phyloP scores from a whole-genome alignment of 1,139 yeast species.

The Arxiozyma bovina region DNA sequence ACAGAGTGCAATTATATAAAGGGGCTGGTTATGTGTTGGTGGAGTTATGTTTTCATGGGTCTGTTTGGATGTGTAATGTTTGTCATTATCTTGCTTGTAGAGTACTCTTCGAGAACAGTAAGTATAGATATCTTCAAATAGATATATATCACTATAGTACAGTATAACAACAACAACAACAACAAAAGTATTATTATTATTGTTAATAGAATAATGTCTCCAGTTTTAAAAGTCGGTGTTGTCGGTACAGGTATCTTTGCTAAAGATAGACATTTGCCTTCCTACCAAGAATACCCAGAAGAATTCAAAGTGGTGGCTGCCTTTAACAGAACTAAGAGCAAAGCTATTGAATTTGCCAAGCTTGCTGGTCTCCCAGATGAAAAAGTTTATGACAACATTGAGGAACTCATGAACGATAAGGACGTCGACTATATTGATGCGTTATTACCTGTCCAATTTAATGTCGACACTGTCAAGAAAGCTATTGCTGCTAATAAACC shows the following conservation, averaged over 20 bases:
- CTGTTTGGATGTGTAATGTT: too few species aligned
- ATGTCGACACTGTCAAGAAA: conserved; percentile 52
- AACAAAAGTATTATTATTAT: neutral
- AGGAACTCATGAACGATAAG: conserved; percentile 53
- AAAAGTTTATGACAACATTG: conserved; percentile 57
- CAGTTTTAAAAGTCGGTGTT: conserved; percentile 52
- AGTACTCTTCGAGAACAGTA: too few species aligned
- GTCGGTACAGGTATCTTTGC: conserved; percentile 94
- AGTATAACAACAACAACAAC: neutral
- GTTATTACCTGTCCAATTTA: conserved; percentile 75
- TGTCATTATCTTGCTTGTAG: too few species aligned
- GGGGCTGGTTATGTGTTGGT: too few species aligned
- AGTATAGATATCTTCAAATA: neutral
- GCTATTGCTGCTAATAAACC: conserved; percentile 66
- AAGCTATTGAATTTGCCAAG: conserved; percentile 74
- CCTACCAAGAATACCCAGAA: conserved; percentile 41
- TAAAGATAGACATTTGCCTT: conserved; percentile 70
- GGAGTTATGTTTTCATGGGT: too few species aligned
- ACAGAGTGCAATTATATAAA: too few species aligned
- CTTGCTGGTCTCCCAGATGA: conserved; percentile 43
- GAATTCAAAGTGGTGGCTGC: conserved; percentile 49
- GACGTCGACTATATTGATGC: conserved; percentile 72
- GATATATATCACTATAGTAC: neutral
- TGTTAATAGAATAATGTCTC: neutral
- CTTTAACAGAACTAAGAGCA: conserved; percentile 71